phyloP scores from a whole-genome alignment of 1,139 yeast species.

The Meyerozyma elateridarum region DNA sequence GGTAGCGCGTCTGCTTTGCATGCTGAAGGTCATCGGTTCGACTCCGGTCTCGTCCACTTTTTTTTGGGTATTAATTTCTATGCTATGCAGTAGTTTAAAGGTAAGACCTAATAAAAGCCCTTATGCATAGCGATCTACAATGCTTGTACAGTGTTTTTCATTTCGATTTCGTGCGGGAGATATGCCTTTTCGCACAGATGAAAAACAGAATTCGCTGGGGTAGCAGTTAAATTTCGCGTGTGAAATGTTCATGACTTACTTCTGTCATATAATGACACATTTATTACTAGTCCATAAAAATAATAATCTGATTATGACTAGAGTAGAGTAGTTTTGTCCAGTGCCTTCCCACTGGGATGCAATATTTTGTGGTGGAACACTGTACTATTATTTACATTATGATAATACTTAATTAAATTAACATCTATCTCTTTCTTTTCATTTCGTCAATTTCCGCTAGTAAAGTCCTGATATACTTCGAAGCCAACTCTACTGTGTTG shows the following conservation, averaged over 20 bases:
- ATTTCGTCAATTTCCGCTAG: conserved; percentile 37
- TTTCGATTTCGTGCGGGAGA: conserved; percentile 4
- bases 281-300: conserved; percentile 1
- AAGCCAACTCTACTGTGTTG: conserved; percentile 88
- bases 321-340: too few species aligned
- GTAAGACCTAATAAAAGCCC: too few species aligned
- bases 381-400: neutral
- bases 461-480: conserved; percentile 58
- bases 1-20: conserved; percentile 71
- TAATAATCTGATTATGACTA: too few species aligned
- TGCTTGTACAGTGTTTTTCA: too few species aligned
- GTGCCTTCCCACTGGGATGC: too few species aligned
- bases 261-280: conserved; percentile 2
- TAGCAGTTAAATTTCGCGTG: conserved; percentile 1
- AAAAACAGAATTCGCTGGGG: conserved; percentile 3
- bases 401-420: neutral
- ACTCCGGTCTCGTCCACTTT: conserved; percentile 58
- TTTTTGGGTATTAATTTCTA: conserved; percentile 15
- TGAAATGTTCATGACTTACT: conserved; percentile 3
- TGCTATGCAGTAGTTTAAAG: too few species aligned
- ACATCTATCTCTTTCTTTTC: conserved; percentile 11
- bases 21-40: conserved; percentile 65
- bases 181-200: conserved; percentile 4
- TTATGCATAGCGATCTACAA: too few species aligned
- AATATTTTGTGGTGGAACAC: neutral